phyloP scores from a whole-genome alignment of 805 yeast species.

The Candida caryicola region DNA sequence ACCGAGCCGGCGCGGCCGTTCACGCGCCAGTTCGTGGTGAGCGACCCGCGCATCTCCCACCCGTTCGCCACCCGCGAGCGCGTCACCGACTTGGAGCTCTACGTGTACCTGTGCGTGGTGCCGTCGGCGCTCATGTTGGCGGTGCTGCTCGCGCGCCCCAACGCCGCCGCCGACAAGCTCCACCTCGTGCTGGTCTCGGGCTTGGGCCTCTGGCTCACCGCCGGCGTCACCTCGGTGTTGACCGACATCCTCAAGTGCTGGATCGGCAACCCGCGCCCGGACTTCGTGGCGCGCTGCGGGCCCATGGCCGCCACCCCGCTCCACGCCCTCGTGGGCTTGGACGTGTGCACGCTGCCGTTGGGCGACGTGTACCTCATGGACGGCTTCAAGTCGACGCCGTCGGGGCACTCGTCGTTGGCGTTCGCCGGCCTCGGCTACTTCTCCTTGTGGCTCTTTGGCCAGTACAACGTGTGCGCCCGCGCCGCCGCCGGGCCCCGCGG shows the following conservation, averaged over 20 bases:
- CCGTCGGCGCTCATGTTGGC: conserved; percentile 23
- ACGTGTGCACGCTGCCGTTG: conserved; percentile 25
- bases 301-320: conserved; percentile 25
- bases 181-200: conserved; percentile 29
- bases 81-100: conserved; percentile 31
- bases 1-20: conserved; percentile 36
- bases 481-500: conserved; percentile 6
- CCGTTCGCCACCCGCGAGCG: conserved; percentile 33
- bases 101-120: conserved; percentile 23
- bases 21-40: conserved; percentile 31
- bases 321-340: conserved; percentile 17
- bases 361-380: conserved; percentile 34
- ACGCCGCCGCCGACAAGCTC: conserved; percentile 13
- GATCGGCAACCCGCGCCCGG: conserved; percentile 45
- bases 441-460: conserved; percentile 48
- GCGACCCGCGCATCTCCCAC: conserved; percentile 33
- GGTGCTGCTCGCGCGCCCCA: conserved; percentile 10
- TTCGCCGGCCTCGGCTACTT: conserved; percentile 50
- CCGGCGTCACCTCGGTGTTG: conserved; percentile 26
- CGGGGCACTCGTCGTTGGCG: conserved; percentile 56
- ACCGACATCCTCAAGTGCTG: conserved; percentile 39
- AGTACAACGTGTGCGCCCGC: conserved; percentile 20
- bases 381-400: conserved; percentile 57
- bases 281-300: conserved; percentile 38
- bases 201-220: conserved; percentile 30